Base-by-base conservation (phyloP, 2,329 filamentous ascomycete species). In the Calonectria hongkongensis region DNA sequence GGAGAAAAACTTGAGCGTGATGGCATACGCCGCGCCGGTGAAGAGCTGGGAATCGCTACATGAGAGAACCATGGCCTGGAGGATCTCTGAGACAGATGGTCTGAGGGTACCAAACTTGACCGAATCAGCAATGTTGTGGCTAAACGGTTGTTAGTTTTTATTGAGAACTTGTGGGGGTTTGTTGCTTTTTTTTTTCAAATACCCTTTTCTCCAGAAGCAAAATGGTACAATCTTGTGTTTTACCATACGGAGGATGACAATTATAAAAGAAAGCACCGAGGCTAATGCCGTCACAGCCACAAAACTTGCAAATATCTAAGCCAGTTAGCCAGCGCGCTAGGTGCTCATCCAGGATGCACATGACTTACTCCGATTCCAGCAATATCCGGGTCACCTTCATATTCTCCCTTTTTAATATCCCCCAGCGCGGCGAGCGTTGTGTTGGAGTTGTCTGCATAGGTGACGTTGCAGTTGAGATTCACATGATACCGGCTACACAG, bases 21-120 rank as follows among this genome's bases (percentile, higher is more conserved):
- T 28, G 43, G 68, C 68, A 41, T 71, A 73, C 4, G 71, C 71
- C n/a, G 63, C 71, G 48, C 68, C 71, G 2, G 68, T 71, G 58
- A 73, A 71, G 25, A 73, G 63, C 41, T 73, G 71, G 10, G 71
- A 62, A 41, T 73, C 71, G n/a, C 71, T 73, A 43, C 71, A 73
- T 1, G 71, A 70, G 25, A 73, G 71, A 25, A 73, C 64, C 68
- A 71, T 73, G 47, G 47, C 68, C 41, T 73, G 63, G 25, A 71
- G 30, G 25, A 73, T 68, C 21, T 73, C 68, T 5, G 71, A 67
- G 48, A 71, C 10, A 13, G 43, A 51, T 2, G 71, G 68, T 25
- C 70, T 68, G 58, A 68, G 62, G 27, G 41, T 58, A n/a, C 27
- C 10, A 33, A 51, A 15, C 47, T 43, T 48, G 15, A 18, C 13